phyloP scores from a whole-genome alignment of 108 stramenopile species.

The Conticribra guillardii region DNA sequence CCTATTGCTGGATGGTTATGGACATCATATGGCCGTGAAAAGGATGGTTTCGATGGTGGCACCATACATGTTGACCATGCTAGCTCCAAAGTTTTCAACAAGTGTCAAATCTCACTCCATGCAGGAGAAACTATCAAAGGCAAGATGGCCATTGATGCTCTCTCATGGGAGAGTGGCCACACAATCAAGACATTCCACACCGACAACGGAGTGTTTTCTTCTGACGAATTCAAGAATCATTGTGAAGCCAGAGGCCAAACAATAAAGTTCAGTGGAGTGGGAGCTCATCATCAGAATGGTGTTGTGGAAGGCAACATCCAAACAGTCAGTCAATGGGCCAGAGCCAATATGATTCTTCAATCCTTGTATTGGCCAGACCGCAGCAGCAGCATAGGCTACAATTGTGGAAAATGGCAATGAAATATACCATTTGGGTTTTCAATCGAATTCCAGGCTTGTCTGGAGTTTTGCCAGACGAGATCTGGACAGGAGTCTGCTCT shows the following conservation, averaged over 20 bases:
- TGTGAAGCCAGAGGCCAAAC: constrained; percentile 22
- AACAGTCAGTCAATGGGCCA: constrained; percentile 37
- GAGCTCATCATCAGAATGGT: constrained; percentile 67
- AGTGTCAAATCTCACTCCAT: not conserved
- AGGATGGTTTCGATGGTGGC: not conserved
- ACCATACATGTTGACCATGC: not conserved
- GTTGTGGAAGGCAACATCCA: constrained; percentile 50
- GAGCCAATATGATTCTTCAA: constrained; percentile 49
- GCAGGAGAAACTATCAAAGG: not conserved
- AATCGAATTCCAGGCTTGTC: constrained; percentile 37
- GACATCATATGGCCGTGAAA: not conserved
- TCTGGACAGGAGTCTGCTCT: constrained; percentile 9
- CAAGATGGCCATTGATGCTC: not conserved
- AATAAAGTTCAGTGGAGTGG: constrained; percentile 48
- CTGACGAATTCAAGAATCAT: constrained; percentile 17
- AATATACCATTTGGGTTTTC: constrained; percentile 46
- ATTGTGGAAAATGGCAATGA: constrained; percentile 41
- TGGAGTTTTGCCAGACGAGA: constrained; percentile 29
- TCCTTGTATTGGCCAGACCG: constrained; percentile 53
- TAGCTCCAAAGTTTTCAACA: not conserved
- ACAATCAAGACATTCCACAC: constrained; percentile 13
- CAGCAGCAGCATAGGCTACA: constrained; percentile 9
- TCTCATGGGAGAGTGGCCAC: not conserved
- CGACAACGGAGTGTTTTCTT: constrained; percentile 36
- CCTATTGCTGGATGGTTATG: not conserved